Conservation (phyloP, 176 grass and related monocot genomes). For the Pontederia crassipes region DNA sequence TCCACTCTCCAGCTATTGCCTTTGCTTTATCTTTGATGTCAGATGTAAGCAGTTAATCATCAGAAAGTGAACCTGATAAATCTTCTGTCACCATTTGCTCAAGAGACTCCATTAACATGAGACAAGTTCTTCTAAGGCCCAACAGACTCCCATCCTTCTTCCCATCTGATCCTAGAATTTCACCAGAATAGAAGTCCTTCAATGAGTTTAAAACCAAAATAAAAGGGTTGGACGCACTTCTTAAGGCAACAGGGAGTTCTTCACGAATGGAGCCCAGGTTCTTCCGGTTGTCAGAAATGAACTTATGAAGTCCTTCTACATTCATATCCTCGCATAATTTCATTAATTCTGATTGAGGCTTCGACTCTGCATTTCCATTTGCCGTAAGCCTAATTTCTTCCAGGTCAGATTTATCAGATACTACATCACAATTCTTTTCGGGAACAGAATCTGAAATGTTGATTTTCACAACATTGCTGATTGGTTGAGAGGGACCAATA, state of each 20-base stretch:
- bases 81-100: constrained; percentile 32
- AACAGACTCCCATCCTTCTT: constrained; percentile 86
- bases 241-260: constrained; percentile 64
- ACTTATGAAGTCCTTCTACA: constrained; percentile 70
- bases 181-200: constrained; percentile 36
- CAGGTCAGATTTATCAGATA: constrained; percentile 26
- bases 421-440: constrained; percentile 1
- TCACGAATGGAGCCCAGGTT: constrained; percentile 70
- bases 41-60: constrained; percentile 30
- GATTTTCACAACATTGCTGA: constrained; percentile 5
- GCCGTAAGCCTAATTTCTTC: constrained; percentile 8
- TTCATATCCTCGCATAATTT: constrained; percentile 69
- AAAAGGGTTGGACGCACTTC: constrained; percentile 44
- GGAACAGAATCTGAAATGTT: constrained; percentile 1
- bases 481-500: constrained; percentile 13
- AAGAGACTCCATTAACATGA: constrained; percentile 95
- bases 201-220: constrained; percentile 42
- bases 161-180: constrained; percentile 49
- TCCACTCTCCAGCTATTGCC: constrained; percentile 60
- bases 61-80: constrained; percentile 13
- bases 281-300: constrained; percentile 87
- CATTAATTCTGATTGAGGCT: constrained; percentile 45
- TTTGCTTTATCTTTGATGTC: constrained; percentile 51
- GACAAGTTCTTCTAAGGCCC: constrained; percentile 72
- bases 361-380: constrained; percentile 24